Conservation (phyloP, 805 yeast genomes). For the Suhomyces kilbournensis region DNA sequence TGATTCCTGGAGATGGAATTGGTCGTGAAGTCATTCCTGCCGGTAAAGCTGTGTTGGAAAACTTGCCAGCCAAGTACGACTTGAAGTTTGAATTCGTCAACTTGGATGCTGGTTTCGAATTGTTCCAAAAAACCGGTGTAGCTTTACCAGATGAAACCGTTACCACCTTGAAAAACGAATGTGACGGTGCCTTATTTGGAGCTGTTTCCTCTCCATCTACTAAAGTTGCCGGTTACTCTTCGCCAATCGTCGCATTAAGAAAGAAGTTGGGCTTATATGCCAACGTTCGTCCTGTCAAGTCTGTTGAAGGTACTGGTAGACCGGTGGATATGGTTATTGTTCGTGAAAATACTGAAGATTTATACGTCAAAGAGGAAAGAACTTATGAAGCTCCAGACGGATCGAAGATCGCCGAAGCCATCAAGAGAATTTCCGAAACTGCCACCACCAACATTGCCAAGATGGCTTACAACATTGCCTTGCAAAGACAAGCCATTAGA, state of each 20-base stretch:
- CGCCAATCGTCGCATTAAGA: conserved; percentile 98
- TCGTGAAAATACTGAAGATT: conserved; percentile 97
- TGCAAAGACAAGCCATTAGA: conserved; percentile 82
- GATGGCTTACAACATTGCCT: conserved; percentile 89
- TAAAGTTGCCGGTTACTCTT: conserved; percentile 94
- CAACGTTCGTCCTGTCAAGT: conserved; percentile 95
- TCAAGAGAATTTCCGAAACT: conserved; percentile 87
- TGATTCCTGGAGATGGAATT: conserved; percentile 98
- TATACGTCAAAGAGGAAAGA: conserved; percentile 91
- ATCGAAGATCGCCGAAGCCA: conserved; percentile 91
- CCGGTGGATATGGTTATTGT: conserved; percentile 97
- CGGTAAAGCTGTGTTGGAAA: conserved; percentile 83
- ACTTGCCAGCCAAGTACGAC: conserved; percentile 71
- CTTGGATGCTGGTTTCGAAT: conserved; percentile 91
- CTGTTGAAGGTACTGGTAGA: conserved; percentile 79
- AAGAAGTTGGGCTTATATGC: conserved; percentile 93
- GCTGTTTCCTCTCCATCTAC: conserved; percentile 94
- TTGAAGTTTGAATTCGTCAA: conserved; percentile 82
- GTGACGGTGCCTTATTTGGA: conserved; percentile 97
- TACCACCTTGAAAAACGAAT: conserved; percentile 65
- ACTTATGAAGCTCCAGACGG: conserved; percentile 75
- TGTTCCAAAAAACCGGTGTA: conserved; percentile 89
- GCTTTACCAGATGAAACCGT: conserved; percentile 95
- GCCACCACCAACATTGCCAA: conserved; percentile 86
- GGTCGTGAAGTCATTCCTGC: conserved; percentile 98